Base-by-base conservation (phyloP, 73 alveolate species). In the Tetrahymena thermophila region DNA sequence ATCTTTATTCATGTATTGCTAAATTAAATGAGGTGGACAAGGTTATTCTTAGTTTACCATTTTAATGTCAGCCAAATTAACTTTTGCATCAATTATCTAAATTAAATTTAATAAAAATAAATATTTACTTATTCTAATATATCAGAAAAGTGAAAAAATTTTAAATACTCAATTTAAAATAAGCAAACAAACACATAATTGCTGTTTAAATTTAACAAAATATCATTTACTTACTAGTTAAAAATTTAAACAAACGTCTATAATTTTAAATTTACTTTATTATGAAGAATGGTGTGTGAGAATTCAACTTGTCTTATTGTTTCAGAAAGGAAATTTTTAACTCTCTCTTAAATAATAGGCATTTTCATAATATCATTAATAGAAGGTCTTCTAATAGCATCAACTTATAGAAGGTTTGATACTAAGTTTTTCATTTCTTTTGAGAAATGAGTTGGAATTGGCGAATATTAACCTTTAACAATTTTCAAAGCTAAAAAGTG, bases 271-370 rank as follows among this genome's bases (percentile, higher is more conserved):
- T 19, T 50, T 71, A 71, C 89, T 50, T 94, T 43, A 94, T 94
- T 94, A 96, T 98, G 99, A 35, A 98, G 94, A 42, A 98, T 84
- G 16, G 99, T 98, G 94, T 98, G 99, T 13, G 98, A 97, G 95
- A 98, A 98, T 93, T 98, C 99, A 31, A 71, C 93, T 55, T 97
- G 94, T 96, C 95, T 97, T 16, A 96, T 89, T 23, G 97, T 98
- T 84, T 97, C 98, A 71, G 96, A 93, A 40, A 98, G 96, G 96
- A 97, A 98, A 35, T 96, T 96, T 95, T 97, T 97, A 6, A 96
- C 97, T 94, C 98, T 97, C 34, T 97, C 96, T 8, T 97, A 85
- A 28, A 97, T 95, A 34, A 97, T 55, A 15, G 98, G 98, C 94
- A 94, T 85, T 94, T 98, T 97, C 96, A 98, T 96, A 17, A 98